These are phyloP conservation scores for Rhizopogon salebrosus DNA, from an alignment of 768 basidiomycete genomes.

Conservation along the genomic window DNA sequence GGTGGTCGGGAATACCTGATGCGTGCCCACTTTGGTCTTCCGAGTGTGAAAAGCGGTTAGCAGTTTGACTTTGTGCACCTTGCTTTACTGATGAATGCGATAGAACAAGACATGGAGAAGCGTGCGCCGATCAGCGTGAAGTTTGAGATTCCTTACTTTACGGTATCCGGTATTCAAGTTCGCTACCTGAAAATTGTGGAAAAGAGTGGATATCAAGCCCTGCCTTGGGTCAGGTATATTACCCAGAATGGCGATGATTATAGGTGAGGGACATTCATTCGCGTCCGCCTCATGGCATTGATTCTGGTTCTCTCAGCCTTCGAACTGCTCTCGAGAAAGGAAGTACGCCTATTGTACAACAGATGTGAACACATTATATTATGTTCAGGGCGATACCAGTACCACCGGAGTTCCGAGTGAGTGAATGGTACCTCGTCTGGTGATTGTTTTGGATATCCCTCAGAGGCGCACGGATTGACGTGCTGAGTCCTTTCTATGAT, in stretches of 20 bases:
- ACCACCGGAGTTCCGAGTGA: neutral
- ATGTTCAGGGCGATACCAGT: slow-evolving; percentile 13
- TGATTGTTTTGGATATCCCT: neutral
- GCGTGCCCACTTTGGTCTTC: slow-evolving; percentile 96
- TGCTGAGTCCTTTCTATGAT: neutral
- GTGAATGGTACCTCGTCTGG: neutral
- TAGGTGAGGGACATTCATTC: slow-evolving; percentile 45
- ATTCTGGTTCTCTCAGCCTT: slow-evolving; percentile 35
- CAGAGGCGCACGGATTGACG: neutral
- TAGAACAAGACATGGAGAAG: slow-evolving; percentile 31
- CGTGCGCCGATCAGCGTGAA: slow-evolving; percentile 95
- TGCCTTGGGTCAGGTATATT: slow-evolving; percentile 95
- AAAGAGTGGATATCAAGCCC: slow-evolving; percentile 94
- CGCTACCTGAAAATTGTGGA: slow-evolving; percentile 98
- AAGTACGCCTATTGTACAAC: slow-evolving; percentile 50
- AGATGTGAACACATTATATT: slow-evolving; percentile 22
- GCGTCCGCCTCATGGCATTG: neutral
- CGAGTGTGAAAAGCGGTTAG: slow-evolving; percentile 87
- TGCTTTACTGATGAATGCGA: neutral
- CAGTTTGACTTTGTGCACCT: slow-evolving; percentile 6
- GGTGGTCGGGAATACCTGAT: slow-evolving; percentile 96
- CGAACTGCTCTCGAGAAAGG: slow-evolving; percentile 75
- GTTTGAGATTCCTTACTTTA: slow-evolving; percentile 99
- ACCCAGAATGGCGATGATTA: slow-evolving; percentile 91
- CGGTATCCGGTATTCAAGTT: slow-evolving; percentile 95